These are phyloP conservation scores for Hibiscus trionum DNA, from an alignment of 345 rosid species.

Conservation along the genomic window DNA sequence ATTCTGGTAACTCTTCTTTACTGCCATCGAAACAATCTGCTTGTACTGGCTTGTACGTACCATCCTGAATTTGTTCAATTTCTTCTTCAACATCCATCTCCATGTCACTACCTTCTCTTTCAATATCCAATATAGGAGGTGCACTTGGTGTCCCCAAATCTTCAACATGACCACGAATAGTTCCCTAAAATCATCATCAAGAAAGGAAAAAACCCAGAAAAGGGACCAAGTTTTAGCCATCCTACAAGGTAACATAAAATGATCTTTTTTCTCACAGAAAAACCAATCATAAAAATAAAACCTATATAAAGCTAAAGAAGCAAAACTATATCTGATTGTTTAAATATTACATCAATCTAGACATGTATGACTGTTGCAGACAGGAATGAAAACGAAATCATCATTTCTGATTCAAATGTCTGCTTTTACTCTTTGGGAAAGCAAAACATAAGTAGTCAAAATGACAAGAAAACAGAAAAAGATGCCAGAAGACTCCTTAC, in stretches of 20 bases:
- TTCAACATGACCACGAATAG: constrained; percentile 18
- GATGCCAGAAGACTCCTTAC: constrained; percentile 2
- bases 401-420: neutral
- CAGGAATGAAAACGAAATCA: neutral
- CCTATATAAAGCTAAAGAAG: neutral
- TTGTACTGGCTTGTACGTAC: constrained; percentile 22
- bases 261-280: neutral
- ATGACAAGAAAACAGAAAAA: neutral
- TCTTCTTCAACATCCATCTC: constrained; percentile 34
- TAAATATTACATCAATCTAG: neutral
- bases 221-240: neutral
- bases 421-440: neutral
- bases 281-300: neutral
- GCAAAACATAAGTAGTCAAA: neutral
- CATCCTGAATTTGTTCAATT: constrained; percentile 23
- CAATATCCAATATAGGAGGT: constrained; percentile 64
- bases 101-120: constrained; percentile 32
- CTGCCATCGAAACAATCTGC: constrained; percentile 19
- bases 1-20: constrained; percentile 22
- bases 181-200: constrained; percentile 29
- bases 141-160: constrained; percentile 91
- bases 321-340: neutral
- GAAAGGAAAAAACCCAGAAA: neutral
- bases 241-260: neutral
- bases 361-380: neutral